Conservation (phyloP, 768 basidiomycete genomes). For the Hygrocybe coccinea region DNA sequence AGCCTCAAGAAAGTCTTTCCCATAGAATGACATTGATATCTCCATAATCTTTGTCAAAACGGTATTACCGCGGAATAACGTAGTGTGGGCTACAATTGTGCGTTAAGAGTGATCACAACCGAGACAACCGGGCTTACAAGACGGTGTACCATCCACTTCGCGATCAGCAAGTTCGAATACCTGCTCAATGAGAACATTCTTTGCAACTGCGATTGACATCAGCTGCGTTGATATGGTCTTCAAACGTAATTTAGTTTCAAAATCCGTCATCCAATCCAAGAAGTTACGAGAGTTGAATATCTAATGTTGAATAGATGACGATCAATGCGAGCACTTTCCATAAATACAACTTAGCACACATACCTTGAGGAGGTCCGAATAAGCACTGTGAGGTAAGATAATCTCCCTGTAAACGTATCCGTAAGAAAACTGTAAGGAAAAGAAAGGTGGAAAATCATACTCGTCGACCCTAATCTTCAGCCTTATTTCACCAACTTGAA, state of each 20-base stretch:
- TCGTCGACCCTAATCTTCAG: constrained; percentile 73
- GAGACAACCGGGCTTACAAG: constrained; percentile 43
- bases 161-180: constrained; percentile 63
- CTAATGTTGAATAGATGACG: constrained; percentile 29
- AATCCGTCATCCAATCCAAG: constrained; percentile 69
- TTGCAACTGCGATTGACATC: constrained; percentile 66
- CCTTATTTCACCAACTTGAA: constrained; percentile 71
- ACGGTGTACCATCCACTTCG: constrained; percentile 65
- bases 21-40: constrained; percentile 75
- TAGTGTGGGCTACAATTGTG: constrained; percentile 56
- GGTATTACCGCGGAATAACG: constrained; percentile 67
- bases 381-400: constrained; percentile 64
- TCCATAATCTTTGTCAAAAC: constrained; percentile 73
- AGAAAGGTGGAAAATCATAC: constrained; percentile 35
- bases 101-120: background rate
- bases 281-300: constrained; percentile 56
- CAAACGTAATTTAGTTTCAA: constrained; percentile 61
- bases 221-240: constrained; percentile 59
- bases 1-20: constrained; percentile 72
- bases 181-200: constrained; percentile 58
- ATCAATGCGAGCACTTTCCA: background rate
- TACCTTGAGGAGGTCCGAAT: constrained; percentile 58
- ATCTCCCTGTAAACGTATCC: constrained; percentile 53
- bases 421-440: background rate
- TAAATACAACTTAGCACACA: constrained; percentile 12